These are phyloP conservation scores for Parafenestella ontariensis DNA, from an alignment of 2,329 filamentous ascomycete genomes.

Conservation along the genomic window DNA sequence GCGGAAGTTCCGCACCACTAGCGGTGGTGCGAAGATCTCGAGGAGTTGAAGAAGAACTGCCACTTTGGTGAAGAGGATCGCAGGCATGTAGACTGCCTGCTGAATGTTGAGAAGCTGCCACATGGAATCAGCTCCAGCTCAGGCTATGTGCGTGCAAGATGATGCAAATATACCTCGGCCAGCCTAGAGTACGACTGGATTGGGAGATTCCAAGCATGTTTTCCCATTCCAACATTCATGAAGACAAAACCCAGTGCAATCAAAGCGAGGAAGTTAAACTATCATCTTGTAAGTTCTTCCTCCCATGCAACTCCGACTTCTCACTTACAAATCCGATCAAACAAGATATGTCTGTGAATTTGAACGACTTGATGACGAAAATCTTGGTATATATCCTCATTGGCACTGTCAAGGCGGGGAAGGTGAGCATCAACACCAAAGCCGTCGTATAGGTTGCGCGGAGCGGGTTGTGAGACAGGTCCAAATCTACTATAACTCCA, in stretches of 20 bases:
- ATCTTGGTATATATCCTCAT: conserved; percentile 1
- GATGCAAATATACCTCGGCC: neutral
- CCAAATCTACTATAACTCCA: conserved; percentile 1
- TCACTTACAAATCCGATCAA: neutral
- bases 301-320: neutral
- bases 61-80: conserved; percentile 1
- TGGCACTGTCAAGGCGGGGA: neutral
- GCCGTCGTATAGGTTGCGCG: neutral
- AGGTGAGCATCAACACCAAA: neutral
- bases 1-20: neutral
- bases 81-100: conserved; percentile 3
- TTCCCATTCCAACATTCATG: conserved; percentile 2
- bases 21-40: neutral
- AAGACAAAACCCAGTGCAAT: neutral
- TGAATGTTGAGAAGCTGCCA: conserved; percentile 1
- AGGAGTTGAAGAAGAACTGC: conserved; percentile 1
- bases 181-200: conserved; percentile 1
- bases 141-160: neutral
- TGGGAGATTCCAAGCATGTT: conserved; percentile 2
- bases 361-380: neutral
- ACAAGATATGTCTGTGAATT: neutral
- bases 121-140: neutral
- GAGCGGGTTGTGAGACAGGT: neutral
- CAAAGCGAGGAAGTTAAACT: neutral
- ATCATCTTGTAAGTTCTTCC: neutral